Conservation (phyloP, 352 stramenopile species). For the Phytophthora kernoviae region DNA sequence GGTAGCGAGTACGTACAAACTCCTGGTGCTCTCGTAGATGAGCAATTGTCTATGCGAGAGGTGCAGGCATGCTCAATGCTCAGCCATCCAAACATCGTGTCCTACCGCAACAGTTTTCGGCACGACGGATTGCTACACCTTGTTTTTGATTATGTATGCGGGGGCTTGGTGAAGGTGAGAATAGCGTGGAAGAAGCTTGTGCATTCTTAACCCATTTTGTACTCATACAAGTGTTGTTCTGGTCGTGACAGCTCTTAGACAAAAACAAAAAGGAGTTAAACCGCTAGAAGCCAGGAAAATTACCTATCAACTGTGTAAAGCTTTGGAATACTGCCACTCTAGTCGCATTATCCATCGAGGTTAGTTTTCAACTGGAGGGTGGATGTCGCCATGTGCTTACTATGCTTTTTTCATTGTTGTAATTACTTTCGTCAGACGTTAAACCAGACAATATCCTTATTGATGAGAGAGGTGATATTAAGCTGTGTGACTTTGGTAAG, state of each 20-base stretch:
- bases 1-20: not conserved
- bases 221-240: not conserved
- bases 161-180: conserved; percentile 71
- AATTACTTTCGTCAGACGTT: conserved; percentile 51
- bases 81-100: conserved; percentile 81
- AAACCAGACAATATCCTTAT: conserved; percentile 87
- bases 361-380: conserved; percentile 13
- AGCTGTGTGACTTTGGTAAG: conserved; percentile 80
- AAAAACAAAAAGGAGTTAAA: conserved; percentile 68
- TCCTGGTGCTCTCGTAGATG: conserved; percentile 37
- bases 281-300: conserved; percentile 51
- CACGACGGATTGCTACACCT: conserved; percentile 77
- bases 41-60: conserved; percentile 79
- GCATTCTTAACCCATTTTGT: not conserved
- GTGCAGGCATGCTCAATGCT: conserved; percentile 86
- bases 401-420: not conserved
- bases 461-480: conserved; percentile 71
- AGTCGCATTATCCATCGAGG: conserved; percentile 85
- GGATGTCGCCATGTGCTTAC: not conserved
- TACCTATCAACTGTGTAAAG: conserved; percentile 77
- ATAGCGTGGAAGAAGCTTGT: not conserved
- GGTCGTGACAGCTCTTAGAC: conserved; percentile 44
- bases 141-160: conserved; percentile 79
- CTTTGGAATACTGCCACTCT: conserved; percentile 76
- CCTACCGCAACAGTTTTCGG: conserved; percentile 81